Base-by-base conservation (phyloP, 2,329 filamentous ascomycete genomes). In the Pseudohalonectria lignicola region DNA sequence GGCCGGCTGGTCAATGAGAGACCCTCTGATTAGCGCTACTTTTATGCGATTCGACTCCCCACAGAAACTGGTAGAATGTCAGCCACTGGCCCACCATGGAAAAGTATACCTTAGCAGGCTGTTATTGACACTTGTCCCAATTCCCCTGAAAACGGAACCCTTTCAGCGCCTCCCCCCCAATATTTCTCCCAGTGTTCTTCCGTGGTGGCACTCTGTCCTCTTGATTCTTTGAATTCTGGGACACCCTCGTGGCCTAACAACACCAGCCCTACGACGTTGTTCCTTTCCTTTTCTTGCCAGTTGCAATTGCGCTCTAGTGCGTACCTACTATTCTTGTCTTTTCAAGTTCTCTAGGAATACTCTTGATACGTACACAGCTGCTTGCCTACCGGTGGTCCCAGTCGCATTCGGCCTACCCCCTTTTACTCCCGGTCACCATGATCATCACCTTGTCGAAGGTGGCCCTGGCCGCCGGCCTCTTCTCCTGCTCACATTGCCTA, bases 391-490 rank as follows among this genome's bases (percentile, higher is more conserved):
- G n/a, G n/a, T n/a, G n/a, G n/a, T n/a, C n/a, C 13, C 6, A 20
- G 13, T 17, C 38, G 25, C 30, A 28, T 21, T 23, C n/a, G 8
- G 26, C 35, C 35, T 28, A 16, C 19, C 26, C 30, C 16, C 12
- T 17, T 10, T 35, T 10, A n/a, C 21, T 19, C 12, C 18, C 44
- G 34, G 39, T 42, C 41, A 56, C 42, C 36, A 79, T 79, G 74
- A 62, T 71, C 49, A 53, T 76, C 48, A 62, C 61, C 34, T 49
- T 79, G 16, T 69, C 71, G 17, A 61, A 63, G 21, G 54, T 78
- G 55, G 55, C 61, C 16, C 59, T 76, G 10, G 67, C 68, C 18
- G 60, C 61, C 37, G 77, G 78, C 40, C 49, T 52, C 9, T 43
- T 47, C 5, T 43, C 45, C 52, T 23, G 70, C 67, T 30, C 53